Conservation (phyloP, 2,329 filamentous ascomycete species). For the Phaeosphaeriaceae sp. region DNA sequence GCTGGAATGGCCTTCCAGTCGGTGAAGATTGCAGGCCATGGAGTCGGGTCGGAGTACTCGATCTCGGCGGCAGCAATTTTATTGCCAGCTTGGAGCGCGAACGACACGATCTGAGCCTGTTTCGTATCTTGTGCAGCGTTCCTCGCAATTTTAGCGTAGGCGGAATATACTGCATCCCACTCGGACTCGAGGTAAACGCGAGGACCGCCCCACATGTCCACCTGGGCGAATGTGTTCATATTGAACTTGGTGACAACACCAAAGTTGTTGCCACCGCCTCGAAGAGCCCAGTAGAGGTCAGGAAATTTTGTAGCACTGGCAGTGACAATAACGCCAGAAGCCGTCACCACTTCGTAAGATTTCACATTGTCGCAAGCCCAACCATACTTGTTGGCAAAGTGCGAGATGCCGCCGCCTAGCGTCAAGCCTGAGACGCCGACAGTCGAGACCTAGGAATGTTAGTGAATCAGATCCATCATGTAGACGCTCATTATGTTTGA, state of each 20-base stretch:
- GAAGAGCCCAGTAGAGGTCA: slow-evolving; percentile 50
- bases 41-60: slow-evolving; percentile 33
- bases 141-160: slow-evolving; percentile 22
- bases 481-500: not conserved
- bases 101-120: slow-evolving; percentile 28
- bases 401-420: slow-evolving; percentile 34
- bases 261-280: slow-evolving; percentile 45
- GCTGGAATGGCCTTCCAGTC: slow-evolving; percentile 36
- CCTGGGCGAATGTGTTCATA: slow-evolving; percentile 29
- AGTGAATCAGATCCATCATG: not conserved
- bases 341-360: slow-evolving; percentile 39
- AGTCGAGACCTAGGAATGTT: slow-evolving; percentile 10
- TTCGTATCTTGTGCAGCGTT: slow-evolving; percentile 23
- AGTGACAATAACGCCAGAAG: slow-evolving; percentile 22
- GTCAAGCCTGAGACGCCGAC: slow-evolving; percentile 25
- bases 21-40: slow-evolving; percentile 28
- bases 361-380: slow-evolving; percentile 42
- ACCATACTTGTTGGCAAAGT: slow-evolving; percentile 30
- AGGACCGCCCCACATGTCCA: slow-evolving; percentile 37
- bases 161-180: slow-evolving; percentile 28
- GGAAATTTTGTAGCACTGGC: slow-evolving; percentile 30
- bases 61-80: slow-evolving; percentile 32
- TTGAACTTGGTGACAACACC: slow-evolving; percentile 44
- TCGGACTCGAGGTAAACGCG: slow-evolving; percentile 18
- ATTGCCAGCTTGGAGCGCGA: slow-evolving; percentile 20